Conservation (phyloP, 192 early-diverging fungal species). For the Coemansia sp. region DNA sequence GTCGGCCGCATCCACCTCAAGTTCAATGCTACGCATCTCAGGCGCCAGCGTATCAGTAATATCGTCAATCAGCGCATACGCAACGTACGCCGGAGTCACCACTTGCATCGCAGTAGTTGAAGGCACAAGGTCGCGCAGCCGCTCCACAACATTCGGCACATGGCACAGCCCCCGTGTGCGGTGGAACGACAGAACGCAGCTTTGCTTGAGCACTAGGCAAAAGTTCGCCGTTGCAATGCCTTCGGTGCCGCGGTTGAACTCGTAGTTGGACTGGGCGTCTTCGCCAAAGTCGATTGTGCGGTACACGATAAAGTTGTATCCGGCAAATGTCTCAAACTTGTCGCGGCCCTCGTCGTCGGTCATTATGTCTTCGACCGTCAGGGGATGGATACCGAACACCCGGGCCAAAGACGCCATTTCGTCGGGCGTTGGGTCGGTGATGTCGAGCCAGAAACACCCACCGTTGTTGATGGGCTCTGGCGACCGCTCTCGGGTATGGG, state of each 20-base stretch:
- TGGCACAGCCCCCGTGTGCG: constrained; percentile 60
- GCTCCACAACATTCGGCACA: constrained; percentile 53
- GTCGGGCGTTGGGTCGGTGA: constrained; percentile 58
- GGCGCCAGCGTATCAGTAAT: constrained; percentile 91
- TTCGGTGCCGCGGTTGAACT: constrained; percentile 57
- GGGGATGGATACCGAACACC: constrained; percentile 73
- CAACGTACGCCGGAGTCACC: constrained; percentile 46
- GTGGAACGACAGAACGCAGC: constrained; percentile 39
- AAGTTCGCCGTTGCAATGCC: constrained; percentile 64
- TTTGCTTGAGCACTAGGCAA: constrained; percentile 39
- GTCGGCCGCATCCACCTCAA: constrained; percentile 94
- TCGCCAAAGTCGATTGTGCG: constrained; percentile 69
- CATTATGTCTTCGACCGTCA: constrained; percentile 87
- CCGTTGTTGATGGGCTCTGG: not conserved
- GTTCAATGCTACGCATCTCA: constrained; percentile 81
- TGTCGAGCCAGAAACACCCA: constrained; percentile 81
- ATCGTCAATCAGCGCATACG: constrained; percentile 92
- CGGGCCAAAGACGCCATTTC: constrained; percentile 67
- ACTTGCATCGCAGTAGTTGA: not conserved
- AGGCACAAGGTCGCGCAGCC: constrained; percentile 32
- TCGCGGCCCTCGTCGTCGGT: constrained; percentile 84
- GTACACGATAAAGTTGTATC: constrained; percentile 90
- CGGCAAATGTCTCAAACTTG: constrained; percentile 82
- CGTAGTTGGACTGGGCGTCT: constrained; percentile 42
- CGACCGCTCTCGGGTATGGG: not conserved